These are phyloP conservation scores for Geranomyces michiganensis DNA, from an alignment of 192 early-diverging fungal genomes.

Conservation along the genomic window DNA sequence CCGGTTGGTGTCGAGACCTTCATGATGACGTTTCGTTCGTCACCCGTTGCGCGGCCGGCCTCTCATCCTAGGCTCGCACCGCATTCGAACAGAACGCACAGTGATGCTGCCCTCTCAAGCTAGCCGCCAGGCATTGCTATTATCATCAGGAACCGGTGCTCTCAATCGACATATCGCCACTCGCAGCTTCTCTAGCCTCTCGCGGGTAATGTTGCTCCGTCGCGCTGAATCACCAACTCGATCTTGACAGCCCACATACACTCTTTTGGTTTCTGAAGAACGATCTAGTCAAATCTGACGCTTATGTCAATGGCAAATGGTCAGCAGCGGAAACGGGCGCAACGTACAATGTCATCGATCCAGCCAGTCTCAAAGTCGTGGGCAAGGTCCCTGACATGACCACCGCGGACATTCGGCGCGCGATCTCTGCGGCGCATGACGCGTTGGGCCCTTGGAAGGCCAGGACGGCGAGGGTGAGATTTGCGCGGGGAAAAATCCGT, in stretches of 20 bases:
- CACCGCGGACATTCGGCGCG: constrained; percentile 7
- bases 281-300: neutral
- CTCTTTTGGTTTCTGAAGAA: neutral
- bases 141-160: too few species aligned
- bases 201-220: too few species aligned
- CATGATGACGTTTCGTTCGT: too few species aligned
- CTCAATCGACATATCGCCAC: too few species aligned
- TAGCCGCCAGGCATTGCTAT: too few species aligned
- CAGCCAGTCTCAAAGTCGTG: constrained; percentile 4
- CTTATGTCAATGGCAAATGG: neutral
- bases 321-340: neutral
- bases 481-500: neutral
- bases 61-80: too few species aligned
- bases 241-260: neutral
- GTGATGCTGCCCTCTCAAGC: too few species aligned
- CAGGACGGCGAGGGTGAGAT: constrained; percentile 29
- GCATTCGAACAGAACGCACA: too few species aligned
- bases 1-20: too few species aligned
- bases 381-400: constrained; percentile 24
- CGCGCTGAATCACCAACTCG: too few species aligned
- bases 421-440: constrained; percentile 24
- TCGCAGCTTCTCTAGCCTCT: too few species aligned
- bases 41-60: too few species aligned
- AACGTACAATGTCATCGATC: constrained; percentile 19
- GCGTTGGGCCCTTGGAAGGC: constrained; percentile 17